Conservation (phyloP, 192 early-diverging fungal species). For the Linnemannia hyalina region DNA sequence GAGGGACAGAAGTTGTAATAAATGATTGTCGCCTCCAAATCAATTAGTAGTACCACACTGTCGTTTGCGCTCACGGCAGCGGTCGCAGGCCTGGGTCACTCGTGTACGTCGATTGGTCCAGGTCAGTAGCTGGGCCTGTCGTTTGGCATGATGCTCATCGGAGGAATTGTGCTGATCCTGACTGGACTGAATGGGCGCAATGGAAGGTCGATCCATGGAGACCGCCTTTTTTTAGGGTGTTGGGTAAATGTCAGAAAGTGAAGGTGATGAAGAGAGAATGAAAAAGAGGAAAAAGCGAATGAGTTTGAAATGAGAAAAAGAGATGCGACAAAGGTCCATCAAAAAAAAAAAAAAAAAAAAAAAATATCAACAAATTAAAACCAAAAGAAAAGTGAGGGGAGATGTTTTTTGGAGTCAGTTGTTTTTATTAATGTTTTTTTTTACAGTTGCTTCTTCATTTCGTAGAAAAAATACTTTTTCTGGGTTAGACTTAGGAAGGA, state of each 20-base stretch:
- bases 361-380: not conserved
- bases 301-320: not conserved
- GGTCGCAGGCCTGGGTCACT: conserved; percentile 4
- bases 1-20: no score
- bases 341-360: not conserved
- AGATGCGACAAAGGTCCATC: not conserved
- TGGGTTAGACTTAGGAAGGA: not conserved
- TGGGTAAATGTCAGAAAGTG: not conserved
- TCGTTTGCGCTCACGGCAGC: not conserved
- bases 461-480: not conserved
- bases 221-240: not conserved
- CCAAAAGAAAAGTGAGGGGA: not conserved
- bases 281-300: not conserved
- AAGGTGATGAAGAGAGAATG: not conserved
- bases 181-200: conserved; percentile 5
- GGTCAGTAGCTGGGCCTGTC: conserved; percentile 1
- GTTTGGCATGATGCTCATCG: not conserved
- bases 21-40: not conserved
- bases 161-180: conserved; percentile 5
- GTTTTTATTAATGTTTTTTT: not conserved
- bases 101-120: conserved; percentile 5
- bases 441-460: not conserved
- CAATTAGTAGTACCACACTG: not conserved
- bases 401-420: not conserved
- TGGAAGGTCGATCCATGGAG: conserved; percentile 8